Evolutionary conservation across 2,329 filamentous ascomycete genomes (phyloP).

Genomic region (Helotiales sp.): DNA sequence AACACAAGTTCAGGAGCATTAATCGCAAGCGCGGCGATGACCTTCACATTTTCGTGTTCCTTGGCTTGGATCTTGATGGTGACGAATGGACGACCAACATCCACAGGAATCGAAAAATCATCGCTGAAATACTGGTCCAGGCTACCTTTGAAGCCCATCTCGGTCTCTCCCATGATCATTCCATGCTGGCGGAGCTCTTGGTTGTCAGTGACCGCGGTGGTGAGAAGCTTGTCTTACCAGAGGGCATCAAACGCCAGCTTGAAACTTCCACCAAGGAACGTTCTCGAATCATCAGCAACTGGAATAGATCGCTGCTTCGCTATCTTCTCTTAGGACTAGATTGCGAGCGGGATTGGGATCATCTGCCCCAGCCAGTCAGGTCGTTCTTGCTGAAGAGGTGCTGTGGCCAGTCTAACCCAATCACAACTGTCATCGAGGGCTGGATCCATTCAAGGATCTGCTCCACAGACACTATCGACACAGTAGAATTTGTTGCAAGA

Average conservation of each 20-base stretch:
- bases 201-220: constrained; percentile 3
- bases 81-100: constrained; percentile 22
- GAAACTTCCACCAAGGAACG: constrained; percentile 14
- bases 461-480: background rate
- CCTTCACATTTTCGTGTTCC: constrained; percentile 17
- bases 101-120: constrained; percentile 29
- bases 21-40: constrained; percentile 9
- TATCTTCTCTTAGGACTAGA: constrained; percentile 7
- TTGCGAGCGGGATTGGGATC: constrained; percentile 10
- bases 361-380: constrained; percentile 3
- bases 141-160: constrained; percentile 31
- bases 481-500: constrained; percentile 27
- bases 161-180: constrained; percentile 33
- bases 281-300: background rate
- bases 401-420: background rate
- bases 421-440: background rate
- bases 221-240: constrained; percentile 11
- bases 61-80: constrained; percentile 14
- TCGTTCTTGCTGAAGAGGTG: background rate
- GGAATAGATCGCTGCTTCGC: background rate
- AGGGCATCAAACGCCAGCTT: constrained; percentile 33
- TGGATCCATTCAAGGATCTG: constrained; percentile 33
- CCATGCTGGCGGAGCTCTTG: constrained; percentile 27
- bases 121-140: constrained; percentile 34
- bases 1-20: constrained; percentile 24